Evolutionary conservation across 805 yeast genomes (phyloP).

Genomic region (Hanseniaspora singularis): DNA sequence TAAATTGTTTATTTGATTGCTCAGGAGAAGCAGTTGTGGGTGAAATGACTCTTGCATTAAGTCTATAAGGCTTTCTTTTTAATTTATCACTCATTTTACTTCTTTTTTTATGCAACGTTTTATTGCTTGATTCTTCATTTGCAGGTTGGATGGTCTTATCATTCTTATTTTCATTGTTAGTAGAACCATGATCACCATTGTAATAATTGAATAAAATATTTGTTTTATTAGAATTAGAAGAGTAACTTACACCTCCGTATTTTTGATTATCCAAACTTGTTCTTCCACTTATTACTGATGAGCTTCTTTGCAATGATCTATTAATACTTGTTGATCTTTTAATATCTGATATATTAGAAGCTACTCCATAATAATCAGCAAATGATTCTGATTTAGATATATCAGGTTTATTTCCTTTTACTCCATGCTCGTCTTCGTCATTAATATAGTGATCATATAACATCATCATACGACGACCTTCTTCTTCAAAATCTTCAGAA

Average conservation of each 20-base stretch:
- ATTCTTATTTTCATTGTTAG: background rate
- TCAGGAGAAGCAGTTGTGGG: slow-evolving; percentile 7
- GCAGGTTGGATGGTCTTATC: too few species aligned
- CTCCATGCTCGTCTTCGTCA: slow-evolving; percentile 2
- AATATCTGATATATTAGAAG: background rate
- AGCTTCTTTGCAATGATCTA: slow-evolving; percentile 3
- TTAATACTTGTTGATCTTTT: slow-evolving; percentile 10
- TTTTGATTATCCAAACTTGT: slow-evolving; percentile 7
- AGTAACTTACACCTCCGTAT: slow-evolving; percentile 11
- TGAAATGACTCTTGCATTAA: slow-evolving; percentile 13
- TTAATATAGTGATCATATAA: slow-evolving; percentile 14
- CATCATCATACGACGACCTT: slow-evolving; percentile 15
- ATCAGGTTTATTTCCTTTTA: background rate
- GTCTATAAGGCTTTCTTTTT: slow-evolving; percentile 14
- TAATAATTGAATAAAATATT: slow-evolving; percentile 7
- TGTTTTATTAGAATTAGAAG: slow-evolving; percentile 4
- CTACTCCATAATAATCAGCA: slow-evolving; percentile 2
- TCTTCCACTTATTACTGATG: slow-evolving; percentile 1
- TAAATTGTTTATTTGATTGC: too few species aligned
- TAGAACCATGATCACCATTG: too few species aligned
- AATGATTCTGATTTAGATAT: background rate
- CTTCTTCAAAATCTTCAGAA: slow-evolving; percentile 15
- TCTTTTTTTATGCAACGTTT: slow-evolving; percentile 3
- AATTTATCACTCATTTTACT: slow-evolving; percentile 7
- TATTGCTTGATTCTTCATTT: background rate